Percentiles rank a stretch among this genome's conserved stretches.
phyloP scores from a whole-genome alignment of 768 basidiomycete genomes.

The Austroboletus festivus region DNA sequence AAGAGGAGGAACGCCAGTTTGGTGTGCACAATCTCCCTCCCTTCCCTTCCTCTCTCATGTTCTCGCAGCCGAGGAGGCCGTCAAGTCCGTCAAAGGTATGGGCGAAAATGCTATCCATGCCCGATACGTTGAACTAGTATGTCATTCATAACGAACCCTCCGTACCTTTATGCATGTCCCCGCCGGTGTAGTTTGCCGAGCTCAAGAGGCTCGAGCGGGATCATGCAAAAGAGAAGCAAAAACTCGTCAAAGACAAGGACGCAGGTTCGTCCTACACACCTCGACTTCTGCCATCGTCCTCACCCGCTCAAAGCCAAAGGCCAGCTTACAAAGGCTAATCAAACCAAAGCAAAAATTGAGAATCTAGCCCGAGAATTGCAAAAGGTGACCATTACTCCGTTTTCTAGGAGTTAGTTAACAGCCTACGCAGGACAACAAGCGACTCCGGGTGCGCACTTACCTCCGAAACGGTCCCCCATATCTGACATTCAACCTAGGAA shows the following conservation, averaged over 20 bases:
- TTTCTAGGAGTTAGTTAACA: slow-evolving; percentile 16
- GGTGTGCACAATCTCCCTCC: slow-evolving; percentile 43
- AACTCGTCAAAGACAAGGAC: slow-evolving; percentile 87
- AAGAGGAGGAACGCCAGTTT: slow-evolving; percentile 79
- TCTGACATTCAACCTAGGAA: slow-evolving; percentile 51
- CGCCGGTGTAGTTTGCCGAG: slow-evolving; percentile 70
- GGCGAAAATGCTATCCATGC: slow-evolving; percentile 79
- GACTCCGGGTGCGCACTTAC: slow-evolving; percentile 60
- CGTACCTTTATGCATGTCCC: slow-evolving; percentile 20
- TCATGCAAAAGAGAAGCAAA: slow-evolving; percentile 90
- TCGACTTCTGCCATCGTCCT: slow-evolving; percentile 10
- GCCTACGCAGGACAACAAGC: slow-evolving; percentile 74
- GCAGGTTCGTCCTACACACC: slow-evolving; percentile 49
- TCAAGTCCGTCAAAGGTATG: slow-evolving; percentile 79
- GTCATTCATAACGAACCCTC: slow-evolving; percentile 25
- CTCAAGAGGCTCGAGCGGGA: slow-evolving; percentile 84
- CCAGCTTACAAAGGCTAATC: slow-evolving; percentile 83
- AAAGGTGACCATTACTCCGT: slow-evolving; percentile 50
- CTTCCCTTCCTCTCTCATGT: slow-evolving; percentile 7
- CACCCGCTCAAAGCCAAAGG: slow-evolving; percentile 57
- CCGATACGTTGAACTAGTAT: slow-evolving; percentile 87
- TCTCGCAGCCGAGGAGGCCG: slow-evolving; percentile 76
- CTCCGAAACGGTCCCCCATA: slow-evolving; percentile 5
- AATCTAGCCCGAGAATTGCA: slow-evolving; percentile 85
- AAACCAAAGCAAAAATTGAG: slow-evolving; percentile 88